Evolutionary conservation across 768 basidiomycete species (phyloP).

Genomic region (Hygrophoropsis aurantiaca): DNA sequence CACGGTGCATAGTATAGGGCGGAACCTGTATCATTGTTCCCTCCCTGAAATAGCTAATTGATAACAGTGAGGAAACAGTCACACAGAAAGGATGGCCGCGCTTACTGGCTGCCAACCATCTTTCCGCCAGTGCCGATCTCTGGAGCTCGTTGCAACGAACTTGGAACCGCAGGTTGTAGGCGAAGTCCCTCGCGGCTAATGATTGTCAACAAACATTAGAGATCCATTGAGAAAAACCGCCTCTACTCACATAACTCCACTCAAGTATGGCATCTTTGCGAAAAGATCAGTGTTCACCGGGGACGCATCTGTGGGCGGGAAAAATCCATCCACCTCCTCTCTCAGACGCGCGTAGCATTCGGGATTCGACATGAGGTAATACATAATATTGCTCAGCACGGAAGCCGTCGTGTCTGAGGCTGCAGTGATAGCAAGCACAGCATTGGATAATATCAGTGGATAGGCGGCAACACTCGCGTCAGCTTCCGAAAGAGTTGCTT

Average conservation of each 20-base stretch:
- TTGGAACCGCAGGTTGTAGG: slow-evolving; percentile 37
- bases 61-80: too few relatives aligned
- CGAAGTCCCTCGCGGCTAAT: slow-evolving; percentile 40
- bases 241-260: slow-evolving; percentile 30
- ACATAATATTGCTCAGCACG: slow-evolving; percentile 22
- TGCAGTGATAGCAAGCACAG: slow-evolving; percentile 26
- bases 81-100: too few relatives aligned
- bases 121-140: slow-evolving; percentile 23
- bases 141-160: slow-evolving; percentile 36
- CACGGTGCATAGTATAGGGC: slow-evolving; percentile 29
- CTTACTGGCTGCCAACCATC: slow-evolving; percentile 16
- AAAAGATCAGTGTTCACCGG: slow-evolving; percentile 1
- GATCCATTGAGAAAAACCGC: too few relatives aligned
- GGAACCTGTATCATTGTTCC: too few relatives aligned
- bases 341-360: slow-evolving; percentile 19
- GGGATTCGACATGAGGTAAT: slow-evolving; percentile 22
- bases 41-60: too few relatives aligned
- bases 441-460: slow-evolving; percentile 20
- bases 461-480: too few relatives aligned
- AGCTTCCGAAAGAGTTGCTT: slow-evolving; percentile 8
- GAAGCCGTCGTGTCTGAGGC: slow-evolving; percentile 31
- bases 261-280: slow-evolving; percentile 27
- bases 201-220: neutral
- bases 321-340: slow-evolving; percentile 24
- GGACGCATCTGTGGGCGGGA: slow-evolving; percentile 8